These are phyloP conservation scores for Auriscalpium microsporum DNA, from an alignment of 768 basidiomycete species.

Conservation along the genomic window DNA sequence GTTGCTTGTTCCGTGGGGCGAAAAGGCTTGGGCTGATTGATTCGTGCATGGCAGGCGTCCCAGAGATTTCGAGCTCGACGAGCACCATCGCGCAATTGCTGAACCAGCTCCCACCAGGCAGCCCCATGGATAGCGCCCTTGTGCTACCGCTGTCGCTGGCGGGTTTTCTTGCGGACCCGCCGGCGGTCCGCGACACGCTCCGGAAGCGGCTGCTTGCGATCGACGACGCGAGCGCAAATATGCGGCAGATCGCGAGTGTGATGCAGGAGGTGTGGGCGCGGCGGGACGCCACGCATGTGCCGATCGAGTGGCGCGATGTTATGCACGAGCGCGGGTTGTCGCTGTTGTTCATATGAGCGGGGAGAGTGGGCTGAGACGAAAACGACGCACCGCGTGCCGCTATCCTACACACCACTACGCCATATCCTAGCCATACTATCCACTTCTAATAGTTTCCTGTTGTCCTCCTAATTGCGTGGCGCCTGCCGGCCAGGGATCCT, in stretches of 20 bases:
- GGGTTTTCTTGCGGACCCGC: constrained; percentile 9
- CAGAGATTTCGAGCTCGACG: constrained; percentile 11
- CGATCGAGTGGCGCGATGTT: constrained; percentile 14
- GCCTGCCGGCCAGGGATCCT: not conserved
- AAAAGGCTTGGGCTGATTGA: not conserved
- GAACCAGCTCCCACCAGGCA: constrained; percentile 7
- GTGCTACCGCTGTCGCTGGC: constrained; percentile 11
- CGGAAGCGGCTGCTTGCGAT: constrained; percentile 9
- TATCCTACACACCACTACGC: too few species aligned
- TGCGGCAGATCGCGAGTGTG: constrained; percentile 10
- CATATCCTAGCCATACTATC: too few species aligned
- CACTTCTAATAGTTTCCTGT: too few species aligned
- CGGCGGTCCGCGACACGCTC: constrained; percentile 6
- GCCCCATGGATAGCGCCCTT: constrained; percentile 9
- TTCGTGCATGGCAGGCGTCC: constrained; percentile 9
- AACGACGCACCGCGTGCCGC: not conserved
- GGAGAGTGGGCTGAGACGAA: not conserved
- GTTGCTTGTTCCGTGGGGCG: not conserved
- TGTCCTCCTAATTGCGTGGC: too few species aligned
- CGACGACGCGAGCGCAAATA: constrained; percentile 4
- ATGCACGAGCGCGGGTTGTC: constrained; percentile 15
- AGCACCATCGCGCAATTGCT: constrained; percentile 12
- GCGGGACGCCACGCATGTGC: constrained; percentile 6
- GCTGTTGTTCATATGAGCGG: constrained; percentile 14
- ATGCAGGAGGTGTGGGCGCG: constrained; percentile 13